Base-by-base conservation (phyloP, 257 asterid species). In the Fraxinus quadrangulata region DNA sequence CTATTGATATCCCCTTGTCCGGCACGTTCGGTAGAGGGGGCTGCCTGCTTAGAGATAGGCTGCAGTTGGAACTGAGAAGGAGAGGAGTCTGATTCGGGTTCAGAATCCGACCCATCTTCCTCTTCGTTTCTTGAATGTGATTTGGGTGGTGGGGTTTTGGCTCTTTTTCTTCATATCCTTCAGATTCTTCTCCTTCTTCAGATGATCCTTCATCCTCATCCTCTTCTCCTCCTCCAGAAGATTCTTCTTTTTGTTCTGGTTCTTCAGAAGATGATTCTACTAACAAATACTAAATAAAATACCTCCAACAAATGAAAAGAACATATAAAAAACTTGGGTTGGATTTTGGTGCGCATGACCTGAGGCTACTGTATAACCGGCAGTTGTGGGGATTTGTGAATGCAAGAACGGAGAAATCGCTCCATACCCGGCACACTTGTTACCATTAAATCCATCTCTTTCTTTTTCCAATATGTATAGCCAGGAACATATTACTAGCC, bases 31-130 rank as follows among this genome's bases (percentile, higher is more conserved):
- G 59, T 0, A 1, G 12, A 24, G 2, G 79, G 14, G 7, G 16
- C 47, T 11, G 71, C 23, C 7, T 56, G 14, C 79, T 77, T 75
- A 1, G 54, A 3, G 3, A 67, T 77, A 19, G 87, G 87, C 83
- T 85, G 85, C 14, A 86, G 6, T 59, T 79, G 81, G 88, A 81
- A 88, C 66, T 74, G 83, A 1, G 89, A 82, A 19, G 86, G 82
- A 17, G 79, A 72, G 23, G 75, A 74, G 4, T 79, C 85, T n/a
- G 89, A 82, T 19, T 84, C 86, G 10, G 82, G 10, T 7, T 84
- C 86, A 1, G 90, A 82, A 49, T 76, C 88, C 36, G 83, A 79
- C 21, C 67, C 83, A 59, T 54, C 49, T 40, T 45, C 28, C 33
- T 28, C 36, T 23, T 71, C 73, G 34, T 36, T 51, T 39, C 51